Conservation (phyloP, 78 protist species). For the Protostelium mycophagum region DNA sequence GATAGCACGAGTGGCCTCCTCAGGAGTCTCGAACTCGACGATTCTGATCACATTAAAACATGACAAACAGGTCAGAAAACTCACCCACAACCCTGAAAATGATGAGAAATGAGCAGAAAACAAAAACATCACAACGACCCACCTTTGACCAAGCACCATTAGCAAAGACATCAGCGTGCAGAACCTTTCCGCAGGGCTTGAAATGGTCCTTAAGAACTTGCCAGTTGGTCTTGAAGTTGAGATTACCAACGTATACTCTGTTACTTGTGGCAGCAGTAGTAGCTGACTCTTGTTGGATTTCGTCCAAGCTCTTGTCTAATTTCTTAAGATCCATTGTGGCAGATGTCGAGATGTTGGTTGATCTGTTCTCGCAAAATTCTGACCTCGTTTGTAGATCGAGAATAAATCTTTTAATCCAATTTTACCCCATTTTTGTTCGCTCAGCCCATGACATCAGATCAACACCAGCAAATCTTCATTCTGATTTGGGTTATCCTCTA, state of each 20-base stretch:
- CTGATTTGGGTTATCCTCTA: no score
- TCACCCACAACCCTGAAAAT: background rate
- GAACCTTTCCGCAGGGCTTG: background rate
- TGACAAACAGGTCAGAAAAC: background rate
- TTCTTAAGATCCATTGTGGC: no score
- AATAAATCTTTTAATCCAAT: no score
- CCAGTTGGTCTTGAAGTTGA: background rate
- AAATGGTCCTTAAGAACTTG: background rate
- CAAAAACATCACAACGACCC: background rate
- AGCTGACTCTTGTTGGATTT: no score
- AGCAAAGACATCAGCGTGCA: background rate
- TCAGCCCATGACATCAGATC: no score
- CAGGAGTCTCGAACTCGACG: slow-evolving; percentile 16
- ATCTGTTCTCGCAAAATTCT: no score
- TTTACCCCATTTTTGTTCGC: no score
- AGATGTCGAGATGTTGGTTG: no score
- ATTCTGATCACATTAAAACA: background rate
- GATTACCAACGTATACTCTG: background rate
- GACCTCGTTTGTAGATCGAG: no score
- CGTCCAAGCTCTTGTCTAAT: no score
- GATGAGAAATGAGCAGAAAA: background rate
- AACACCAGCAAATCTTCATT: no score
- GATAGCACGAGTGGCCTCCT: slow-evolving; percentile 12
- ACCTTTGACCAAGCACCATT: background rate
- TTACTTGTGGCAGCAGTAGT: background rate